Conservation (phyloP, 2,329 filamentous ascomycete species). For the Alternaria arborescens region DNA sequence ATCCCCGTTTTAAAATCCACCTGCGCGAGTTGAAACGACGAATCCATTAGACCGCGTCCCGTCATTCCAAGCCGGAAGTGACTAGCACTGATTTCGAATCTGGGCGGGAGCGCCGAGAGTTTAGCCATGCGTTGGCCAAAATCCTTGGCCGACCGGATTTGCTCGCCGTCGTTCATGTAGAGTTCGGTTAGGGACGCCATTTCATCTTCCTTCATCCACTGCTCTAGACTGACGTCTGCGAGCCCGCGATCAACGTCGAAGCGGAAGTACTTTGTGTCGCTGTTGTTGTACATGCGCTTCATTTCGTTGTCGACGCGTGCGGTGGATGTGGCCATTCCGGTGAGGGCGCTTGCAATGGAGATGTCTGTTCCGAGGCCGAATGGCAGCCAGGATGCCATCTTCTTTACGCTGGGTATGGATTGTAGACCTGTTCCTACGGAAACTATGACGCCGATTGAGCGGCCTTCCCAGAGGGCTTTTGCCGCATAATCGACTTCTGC, state of each 20-base stretch:
- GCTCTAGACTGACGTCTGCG: slow-evolving; percentile 49
- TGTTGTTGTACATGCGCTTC: slow-evolving; percentile 52
- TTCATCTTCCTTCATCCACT: slow-evolving; percentile 54
- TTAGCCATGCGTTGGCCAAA: slow-evolving; percentile 50
- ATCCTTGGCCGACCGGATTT: slow-evolving; percentile 38
- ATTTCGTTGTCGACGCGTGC: slow-evolving; percentile 53
- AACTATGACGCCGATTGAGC: slow-evolving; percentile 51
- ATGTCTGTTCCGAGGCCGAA: slow-evolving; percentile 53
- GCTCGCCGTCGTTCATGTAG: slow-evolving; percentile 50
- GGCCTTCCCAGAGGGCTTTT: slow-evolving; percentile 51
- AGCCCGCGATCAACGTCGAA: slow-evolving; percentile 54
- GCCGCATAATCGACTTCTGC: slow-evolving; percentile 60
- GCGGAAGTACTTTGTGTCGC: slow-evolving; percentile 49
- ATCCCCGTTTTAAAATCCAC: slow-evolving; percentile 52
- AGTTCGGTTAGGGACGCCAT: slow-evolving; percentile 52
- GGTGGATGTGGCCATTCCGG: slow-evolving; percentile 50
- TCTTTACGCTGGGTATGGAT: slow-evolving; percentile 50
- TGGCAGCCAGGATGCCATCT: slow-evolving; percentile 49
- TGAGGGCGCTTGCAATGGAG: slow-evolving; percentile 47
- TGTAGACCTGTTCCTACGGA: slow-evolving; percentile 52
- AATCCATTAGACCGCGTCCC: slow-evolving; percentile 40
- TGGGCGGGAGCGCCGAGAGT: slow-evolving; percentile 46
- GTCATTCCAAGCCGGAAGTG: slow-evolving; percentile 47
- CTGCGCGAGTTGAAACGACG: slow-evolving; percentile 43
- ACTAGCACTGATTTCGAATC: slow-evolving; percentile 45